Evolutionary conservation across 257 asterid genomes (phyloP), one percentile per base, ranked within the genome.

Genomic region (Nicotiana tabacum): DNA sequence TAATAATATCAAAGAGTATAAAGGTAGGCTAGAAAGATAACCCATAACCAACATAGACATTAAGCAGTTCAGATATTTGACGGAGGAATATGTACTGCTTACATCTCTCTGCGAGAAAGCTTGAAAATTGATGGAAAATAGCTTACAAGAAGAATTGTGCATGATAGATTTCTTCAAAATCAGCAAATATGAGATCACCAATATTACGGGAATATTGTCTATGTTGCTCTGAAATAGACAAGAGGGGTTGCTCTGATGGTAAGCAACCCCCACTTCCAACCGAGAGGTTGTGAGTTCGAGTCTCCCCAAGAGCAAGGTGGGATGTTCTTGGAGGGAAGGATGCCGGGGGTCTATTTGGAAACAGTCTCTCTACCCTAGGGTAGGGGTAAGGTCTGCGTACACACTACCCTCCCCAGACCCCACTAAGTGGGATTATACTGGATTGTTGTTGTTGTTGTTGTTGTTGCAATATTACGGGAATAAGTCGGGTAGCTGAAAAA

Each of bases 1-100:
- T 86, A 85, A 61, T 69, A 55, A 77, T 55, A 55, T 83, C 85
- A 37, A 18, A 79, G 29, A 61, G 61, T 29, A 32, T 65, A 76
- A 76, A 76, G 64, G 9, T 24, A 76, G 27, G 27, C 46, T 32
- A 76, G 43, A 15, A 76, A 51, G 46, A 74, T 13, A 18, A 51
- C 8, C 48, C 64, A 51, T 53, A 76, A 16, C 29, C 65, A 51
- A 27, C 80, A 76, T 15, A 76, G 46, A 60, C 43, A 76, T 51
- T 48, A 60, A 48, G 72, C 67, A 56, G 69, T 82, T 58, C 35
- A 70, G 43, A 55, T 60, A 46, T 80, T 66, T 65, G 64, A 46
- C 7, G 0, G 58, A 48, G 62, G 43, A 24, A 7, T 74, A 76
- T 51, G 64, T 16, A 76, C 80, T 76, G 80, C 64, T 76, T 27